Conservation (phyloP, 805 yeast species). For the Cyberlindnera maclurae region DNA sequence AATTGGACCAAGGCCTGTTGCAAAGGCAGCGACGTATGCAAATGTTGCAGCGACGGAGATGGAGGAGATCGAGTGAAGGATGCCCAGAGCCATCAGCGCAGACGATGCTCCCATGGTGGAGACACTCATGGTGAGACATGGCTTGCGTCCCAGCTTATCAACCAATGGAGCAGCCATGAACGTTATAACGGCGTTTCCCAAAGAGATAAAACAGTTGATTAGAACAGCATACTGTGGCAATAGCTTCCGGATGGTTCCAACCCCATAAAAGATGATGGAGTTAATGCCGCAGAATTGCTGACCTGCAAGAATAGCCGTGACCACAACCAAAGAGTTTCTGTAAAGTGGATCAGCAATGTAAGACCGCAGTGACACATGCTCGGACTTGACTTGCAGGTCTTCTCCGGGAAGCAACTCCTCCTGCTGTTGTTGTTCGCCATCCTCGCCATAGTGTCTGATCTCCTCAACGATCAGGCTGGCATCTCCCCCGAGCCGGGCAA, state of each 20-base stretch:
- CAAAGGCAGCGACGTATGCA: conserved; percentile 75
- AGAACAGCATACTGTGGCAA: conserved; percentile 66
- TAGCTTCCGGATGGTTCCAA: conserved; percentile 63
- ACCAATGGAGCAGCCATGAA: conserved; percentile 65
- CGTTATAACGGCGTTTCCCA: conserved; percentile 70
- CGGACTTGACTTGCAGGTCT: background rate
- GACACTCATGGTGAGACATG: conserved; percentile 60
- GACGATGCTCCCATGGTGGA: conserved; percentile 62
- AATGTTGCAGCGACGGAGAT: conserved; percentile 60
- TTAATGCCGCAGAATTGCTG: conserved; percentile 95
- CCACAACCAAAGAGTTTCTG: conserved; percentile 52
- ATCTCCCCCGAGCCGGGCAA: conserved; percentile 30
- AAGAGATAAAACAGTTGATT: conserved; percentile 71
- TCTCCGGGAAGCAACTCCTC: conserved; percentile 1
- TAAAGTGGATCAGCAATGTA: conserved; percentile 50
- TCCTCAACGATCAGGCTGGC: conserved; percentile 17
- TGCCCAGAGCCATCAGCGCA: conserved; percentile 58
- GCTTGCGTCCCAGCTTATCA: conserved; percentile 72
- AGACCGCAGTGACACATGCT: conserved; percentile 24
- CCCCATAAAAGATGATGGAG: conserved; percentile 90
- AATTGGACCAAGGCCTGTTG: conserved; percentile 91
- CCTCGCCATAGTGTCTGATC: conserved; percentile 5
- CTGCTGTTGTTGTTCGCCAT: conserved; percentile 1
- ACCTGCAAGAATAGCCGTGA: conserved; percentile 66
- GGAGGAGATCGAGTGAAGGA: conserved; percentile 37